Percentiles rank a stretch among this genome's conserved stretches.
Conservation (phyloP, 202 grass and related monocot genomes). For the Schoenoplectus tabernaemontani region DNA sequence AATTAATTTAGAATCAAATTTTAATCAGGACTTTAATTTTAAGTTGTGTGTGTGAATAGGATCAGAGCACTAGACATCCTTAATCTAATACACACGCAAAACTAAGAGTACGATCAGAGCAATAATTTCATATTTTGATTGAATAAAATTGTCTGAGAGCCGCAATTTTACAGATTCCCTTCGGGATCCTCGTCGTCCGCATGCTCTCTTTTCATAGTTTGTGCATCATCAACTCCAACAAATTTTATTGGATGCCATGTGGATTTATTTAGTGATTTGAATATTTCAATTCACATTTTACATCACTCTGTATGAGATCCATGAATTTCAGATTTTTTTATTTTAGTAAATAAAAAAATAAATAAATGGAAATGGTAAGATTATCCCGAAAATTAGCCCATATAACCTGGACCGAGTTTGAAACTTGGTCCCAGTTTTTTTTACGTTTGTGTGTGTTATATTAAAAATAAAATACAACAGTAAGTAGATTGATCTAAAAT, state of each 20-base stretch:
- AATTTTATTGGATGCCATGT: slow-evolving; percentile 24
- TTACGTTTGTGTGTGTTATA: too few species aligned
- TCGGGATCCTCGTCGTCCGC: slow-evolving; percentile 28
- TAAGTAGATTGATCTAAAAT: too few species aligned
- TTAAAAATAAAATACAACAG: too few species aligned
- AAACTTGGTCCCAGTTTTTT: too few species aligned
- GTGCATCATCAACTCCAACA: slow-evolving; percentile 17
- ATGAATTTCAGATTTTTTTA: too few species aligned
- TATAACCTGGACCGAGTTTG: too few species aligned
- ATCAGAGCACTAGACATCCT: neutral
- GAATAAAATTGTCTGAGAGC: neutral
- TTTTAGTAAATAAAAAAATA: too few species aligned
- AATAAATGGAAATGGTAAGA: too few species aligned
- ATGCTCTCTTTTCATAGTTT: slow-evolving; percentile 7
- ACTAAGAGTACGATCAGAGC: neutral
- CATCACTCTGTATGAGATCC: too few species aligned
- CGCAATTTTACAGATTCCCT: slow-evolving; percentile 18
- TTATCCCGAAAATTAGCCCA: too few species aligned
- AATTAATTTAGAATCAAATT: neutral
- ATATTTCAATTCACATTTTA: too few species aligned
- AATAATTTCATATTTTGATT: slow-evolving; percentile 5
- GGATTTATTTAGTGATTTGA: neutral
- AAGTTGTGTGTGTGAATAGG: neutral
- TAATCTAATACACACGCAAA: neutral
- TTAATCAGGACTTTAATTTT: neutral